Evolutionary conservation across 495 filamentous ascomycete species (phyloP).

Genomic region (Sordaria brevicollis): DNA sequence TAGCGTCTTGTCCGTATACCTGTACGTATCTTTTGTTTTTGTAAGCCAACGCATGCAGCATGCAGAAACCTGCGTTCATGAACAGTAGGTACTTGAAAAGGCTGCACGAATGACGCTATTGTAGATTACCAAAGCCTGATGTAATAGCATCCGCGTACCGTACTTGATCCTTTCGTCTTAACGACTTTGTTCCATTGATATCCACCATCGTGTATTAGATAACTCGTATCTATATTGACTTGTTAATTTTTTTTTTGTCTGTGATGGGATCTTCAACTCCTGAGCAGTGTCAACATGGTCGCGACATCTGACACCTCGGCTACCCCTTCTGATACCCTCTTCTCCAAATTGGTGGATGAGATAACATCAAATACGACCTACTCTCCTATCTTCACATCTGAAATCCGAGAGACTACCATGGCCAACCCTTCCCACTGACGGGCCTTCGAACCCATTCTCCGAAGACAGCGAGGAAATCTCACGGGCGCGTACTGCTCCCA

Average conservation of each 20-base stretch:
- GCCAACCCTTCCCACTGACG: constrained; percentile 7
- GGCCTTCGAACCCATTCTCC: background rate
- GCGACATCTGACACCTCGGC: background rate
- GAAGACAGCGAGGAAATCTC: background rate
- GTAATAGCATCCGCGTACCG: no score
- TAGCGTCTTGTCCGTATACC: background rate
- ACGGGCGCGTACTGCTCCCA: constrained; percentile 1
- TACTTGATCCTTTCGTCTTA: no score
- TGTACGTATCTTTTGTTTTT: no score
- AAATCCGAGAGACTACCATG: constrained; percentile 2
- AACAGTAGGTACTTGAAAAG: no score
- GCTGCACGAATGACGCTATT: no score
- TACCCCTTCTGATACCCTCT: background rate
- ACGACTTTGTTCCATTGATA: no score
- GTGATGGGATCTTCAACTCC: background rate
- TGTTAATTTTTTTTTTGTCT: background rate
- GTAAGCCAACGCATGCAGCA: background rate
- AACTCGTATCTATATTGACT: background rate
- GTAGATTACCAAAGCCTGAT: no score
- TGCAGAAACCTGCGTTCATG: no score
- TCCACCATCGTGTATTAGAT: background rate
- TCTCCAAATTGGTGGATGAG: constrained; percentile 3
- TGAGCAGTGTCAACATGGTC: background rate
- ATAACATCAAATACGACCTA: constrained; percentile 1
- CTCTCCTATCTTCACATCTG: background rate